A percentile compares a stretch with the other conserved stretches of the same genome.
Evolutionary conservation across 2,329 filamentous ascomycete species (phyloP).

Genomic region (Hypoxylon sp.): DNA sequence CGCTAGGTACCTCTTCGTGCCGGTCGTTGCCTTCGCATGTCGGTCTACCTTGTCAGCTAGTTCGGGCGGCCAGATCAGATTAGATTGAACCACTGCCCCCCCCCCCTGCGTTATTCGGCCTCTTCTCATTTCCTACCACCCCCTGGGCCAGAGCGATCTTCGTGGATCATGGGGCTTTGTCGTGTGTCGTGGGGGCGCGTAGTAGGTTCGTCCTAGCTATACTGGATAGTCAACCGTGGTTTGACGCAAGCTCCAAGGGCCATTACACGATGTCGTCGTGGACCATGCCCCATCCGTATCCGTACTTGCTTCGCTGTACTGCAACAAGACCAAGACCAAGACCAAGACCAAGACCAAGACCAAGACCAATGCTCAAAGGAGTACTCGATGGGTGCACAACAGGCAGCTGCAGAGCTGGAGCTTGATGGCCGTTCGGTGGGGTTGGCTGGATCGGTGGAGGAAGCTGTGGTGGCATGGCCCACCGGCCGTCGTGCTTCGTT

Average conservation of each 20-base stretch:
- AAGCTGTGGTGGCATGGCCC: conserved; percentile 26
- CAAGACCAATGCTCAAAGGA: conserved; percentile 6
- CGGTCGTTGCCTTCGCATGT: conserved; percentile 26
- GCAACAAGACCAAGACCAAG: conserved; percentile 12
- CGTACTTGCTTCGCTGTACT: conserved; percentile 19
- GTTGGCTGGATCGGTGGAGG: conserved; percentile 25
- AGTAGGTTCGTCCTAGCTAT: conserved; percentile 18
- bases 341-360: too few species aligned
- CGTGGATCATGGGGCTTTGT: conserved; percentile 19
- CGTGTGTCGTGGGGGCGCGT: conserved; percentile 30
- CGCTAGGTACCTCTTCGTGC: conserved; percentile 10
- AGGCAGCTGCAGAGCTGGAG: conserved; percentile 9
- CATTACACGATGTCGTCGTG: conserved; percentile 20
- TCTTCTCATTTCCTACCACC: conserved; percentile 18
- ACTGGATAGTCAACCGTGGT: conserved; percentile 6
- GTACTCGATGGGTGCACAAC: conserved; percentile 20
- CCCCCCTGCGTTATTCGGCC: conserved; percentile 1
- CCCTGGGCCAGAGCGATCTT: conserved; percentile 29
- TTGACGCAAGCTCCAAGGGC: conserved; percentile 6
- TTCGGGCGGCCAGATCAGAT: conserved; percentile 38
- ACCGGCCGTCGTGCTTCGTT: conserved; percentile 24
- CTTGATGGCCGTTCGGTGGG: conserved; percentile 23
- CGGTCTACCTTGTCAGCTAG: conserved; percentile 34
- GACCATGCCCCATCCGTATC: conserved; percentile 9
- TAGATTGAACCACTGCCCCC: conserved; percentile 32